Evolutionary conservation across 2,329 filamentous ascomycete species (phyloP), one percentile per base, ranked within the genome.

Genomic region (Chrysoporthe puriensis): DNA sequence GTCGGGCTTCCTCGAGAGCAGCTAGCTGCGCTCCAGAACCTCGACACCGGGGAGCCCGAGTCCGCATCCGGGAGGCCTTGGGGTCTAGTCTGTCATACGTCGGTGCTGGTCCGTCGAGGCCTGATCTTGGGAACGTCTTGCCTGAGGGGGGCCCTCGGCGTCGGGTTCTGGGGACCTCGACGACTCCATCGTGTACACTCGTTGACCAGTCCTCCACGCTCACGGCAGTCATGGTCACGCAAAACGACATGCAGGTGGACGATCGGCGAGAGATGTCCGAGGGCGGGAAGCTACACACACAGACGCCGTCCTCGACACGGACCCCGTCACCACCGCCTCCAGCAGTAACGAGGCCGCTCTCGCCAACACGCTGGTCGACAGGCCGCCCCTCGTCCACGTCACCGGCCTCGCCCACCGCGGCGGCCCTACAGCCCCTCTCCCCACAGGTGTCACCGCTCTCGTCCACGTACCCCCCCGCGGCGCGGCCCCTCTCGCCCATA

Each of bases 301-400:
- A n/a, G 13, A 40, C 60, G 4, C 8, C 34, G 34, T 40, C 54
- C 4, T 40, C 32, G 5, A 16, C 34, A 2, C 32, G 44, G 18
- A 34, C 46, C 13, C 44, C 60, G 14, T 52, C 60, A 52, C 60
- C 60, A 62, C 32, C 60, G 34, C 60, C 60, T 36, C 34, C 60
- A 21, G 16, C 60, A 50, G 34, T 4, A 5, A 40, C 32, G 18
- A 50, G 42, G 26, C 26, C 59, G n/a, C 44, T 42, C 34, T 40
- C 60, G 3, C 46, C 60, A 52, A 13, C 60, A 36, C 21, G 26
- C 57, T 42, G 18, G 57, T 40, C 18, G 42, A 52, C 16, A 7
- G 26, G 18, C 14, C n/a, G 9, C n/a, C 5, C 32, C 18, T 32
- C 60, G 26, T 26, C 26, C 26, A 26, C 26, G 26, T 26, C 26